phyloP scores from a whole-genome alignment of 306 rosid species.

The Erythrophleum fordii region DNA sequence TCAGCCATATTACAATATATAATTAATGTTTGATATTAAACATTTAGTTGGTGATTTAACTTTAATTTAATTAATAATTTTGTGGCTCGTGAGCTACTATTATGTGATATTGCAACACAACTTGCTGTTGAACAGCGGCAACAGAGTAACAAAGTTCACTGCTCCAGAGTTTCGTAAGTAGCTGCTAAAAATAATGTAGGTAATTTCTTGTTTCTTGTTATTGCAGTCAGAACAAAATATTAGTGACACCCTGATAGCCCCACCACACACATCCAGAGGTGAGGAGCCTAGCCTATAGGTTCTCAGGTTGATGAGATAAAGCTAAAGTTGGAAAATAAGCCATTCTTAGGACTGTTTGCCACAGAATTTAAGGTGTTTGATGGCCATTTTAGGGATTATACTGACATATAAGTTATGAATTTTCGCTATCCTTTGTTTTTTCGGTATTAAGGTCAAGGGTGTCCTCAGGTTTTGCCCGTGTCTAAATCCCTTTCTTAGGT shows the following conservation, averaged over 20 bases:
- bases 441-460: not conserved
- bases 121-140: slow-evolving; percentile 14
- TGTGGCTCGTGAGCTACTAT: not conserved
- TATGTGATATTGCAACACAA: slow-evolving; percentile 15
- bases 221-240: not conserved
- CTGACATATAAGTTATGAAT: not conserved
- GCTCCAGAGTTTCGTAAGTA: not conserved
- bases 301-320: not conserved
- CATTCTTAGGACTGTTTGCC: not conserved
- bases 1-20: not conserved
- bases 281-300: slow-evolving; percentile 6
- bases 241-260: not conserved
- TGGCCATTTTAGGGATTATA: slow-evolving; percentile 4
- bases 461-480: not conserved
- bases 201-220: not conserved
- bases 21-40: not conserved
- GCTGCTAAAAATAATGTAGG: not conserved
- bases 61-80: not conserved
- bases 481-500: not conserved
- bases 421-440: not conserved
- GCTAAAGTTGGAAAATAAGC: not conserved
- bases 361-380: not conserved
- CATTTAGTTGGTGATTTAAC: not conserved
- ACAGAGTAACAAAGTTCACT: not conserved
- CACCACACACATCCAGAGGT: not conserved